Evolutionary conservation across 306 rosid species (phyloP), one percentile per base, ranked within the genome.

Genomic region (Medicago arabica): DNA sequence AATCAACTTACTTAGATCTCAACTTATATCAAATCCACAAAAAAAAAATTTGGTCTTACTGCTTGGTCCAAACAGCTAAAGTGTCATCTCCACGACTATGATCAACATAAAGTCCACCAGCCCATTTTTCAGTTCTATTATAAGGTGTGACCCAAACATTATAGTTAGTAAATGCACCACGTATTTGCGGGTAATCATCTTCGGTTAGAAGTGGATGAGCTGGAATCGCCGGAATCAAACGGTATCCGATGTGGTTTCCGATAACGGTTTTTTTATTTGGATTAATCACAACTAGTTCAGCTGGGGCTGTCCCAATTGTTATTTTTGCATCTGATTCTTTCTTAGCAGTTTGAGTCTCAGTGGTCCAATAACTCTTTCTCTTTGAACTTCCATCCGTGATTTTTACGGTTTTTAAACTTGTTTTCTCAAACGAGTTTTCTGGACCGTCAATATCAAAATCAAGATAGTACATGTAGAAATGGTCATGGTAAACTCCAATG

Each of bases 401-500:
- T 46, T 16, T 46, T 46, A 46, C 51, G 0, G 51, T 46, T 1
- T 46, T 50, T 2, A 50, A 50, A 50, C 57, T 50, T 50, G 21
- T 50, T n/a, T 50, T 50, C 19, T 50, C 84, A 43, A 85, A 86
- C 10, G 97, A 89, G 61, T 89, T 91, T 0, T 75, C 67, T 25
- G 38, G 78, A 4, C 90, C 89, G 41, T 85, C 92, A 15, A 89
- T 65, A 68, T 89, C 95, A 3, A 89, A 80, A 55, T 89, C 90
- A 8, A 91, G 91, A 66, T 88, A 81, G 66, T 75, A 89, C 0
- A 68, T 80, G 68, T 83, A 74, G 79, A 17, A 89, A 71, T 91
- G 97, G 17, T 91, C 97, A 25, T 91, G 95, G 85, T 75, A 80
- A 2, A 86, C 83, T 1, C 83, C 95, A 8, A 91, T 55, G 21